Percentiles rank a stretch among this genome's conserved stretches.
phyloP scores from a whole-genome alignment of 2,329 filamentous ascomycete species.

The Ascochyta fabae region DNA sequence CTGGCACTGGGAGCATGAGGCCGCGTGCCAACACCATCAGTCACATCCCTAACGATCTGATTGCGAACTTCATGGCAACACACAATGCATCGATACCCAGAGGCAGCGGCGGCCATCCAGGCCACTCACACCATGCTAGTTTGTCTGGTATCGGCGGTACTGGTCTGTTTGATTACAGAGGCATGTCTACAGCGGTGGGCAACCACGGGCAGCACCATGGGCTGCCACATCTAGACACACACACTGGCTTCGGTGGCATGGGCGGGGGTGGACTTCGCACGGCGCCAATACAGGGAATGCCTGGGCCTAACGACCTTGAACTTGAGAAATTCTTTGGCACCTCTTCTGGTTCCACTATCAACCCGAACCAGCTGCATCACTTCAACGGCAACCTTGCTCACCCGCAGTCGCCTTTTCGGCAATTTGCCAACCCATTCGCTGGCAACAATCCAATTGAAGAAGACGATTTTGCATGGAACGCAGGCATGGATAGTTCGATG shows the following conservation, averaged over 20 bases:
- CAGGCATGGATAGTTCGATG: slow-evolving; percentile 76
- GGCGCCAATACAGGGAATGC: slow-evolving; percentile 66
- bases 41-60: slow-evolving; percentile 79
- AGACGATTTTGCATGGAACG: slow-evolving; percentile 88
- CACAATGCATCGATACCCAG: slow-evolving; percentile 59
- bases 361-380: slow-evolving; percentile 78
- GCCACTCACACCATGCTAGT: slow-evolving; percentile 75
- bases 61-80: slow-evolving; percentile 71
- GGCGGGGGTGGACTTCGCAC: slow-evolving; percentile 74
- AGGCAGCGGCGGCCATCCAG: slow-evolving; percentile 57
- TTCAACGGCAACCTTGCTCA: slow-evolving; percentile 78
- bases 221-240: slow-evolving; percentile 83
- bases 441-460: slow-evolving; percentile 66
- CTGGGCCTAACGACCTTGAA: slow-evolving; percentile 66
- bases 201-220: slow-evolving; percentile 71
- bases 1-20: slow-evolving; percentile 69
- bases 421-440: slow-evolving; percentile 59
- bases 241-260: slow-evolving; percentile 72
- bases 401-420: slow-evolving; percentile 56
- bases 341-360: slow-evolving; percentile 62
- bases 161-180: slow-evolving; percentile 69
- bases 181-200: slow-evolving; percentile 72
- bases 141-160: slow-evolving; percentile 67
- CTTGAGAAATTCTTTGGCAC: slow-evolving; percentile 74
- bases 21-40: slow-evolving; percentile 96